Evolutionary conservation across 2,329 filamentous ascomycete genomes (phyloP), one percentile per base, ranked within the genome.

Genomic region (Cladosporium sp.): DNA sequence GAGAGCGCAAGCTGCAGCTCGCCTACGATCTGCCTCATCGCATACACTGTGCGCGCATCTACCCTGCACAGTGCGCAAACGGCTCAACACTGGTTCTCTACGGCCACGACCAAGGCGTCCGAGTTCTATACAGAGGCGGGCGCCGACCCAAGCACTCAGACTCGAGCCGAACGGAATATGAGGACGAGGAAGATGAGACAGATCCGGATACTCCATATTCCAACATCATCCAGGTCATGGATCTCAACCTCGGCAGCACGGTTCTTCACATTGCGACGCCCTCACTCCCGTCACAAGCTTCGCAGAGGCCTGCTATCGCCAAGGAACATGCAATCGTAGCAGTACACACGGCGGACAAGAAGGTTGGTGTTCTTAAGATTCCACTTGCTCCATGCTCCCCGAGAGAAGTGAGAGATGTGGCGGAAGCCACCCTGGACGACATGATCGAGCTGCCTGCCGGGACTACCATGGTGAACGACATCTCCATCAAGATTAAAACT

Each of bases 61-160:
- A 89, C 72, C 87, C 87, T 6, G 74, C 85, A 43, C 79, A 80
- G 67, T 80, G 86, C 23, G 83, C 85, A 25, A 88, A 89, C 75
- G 86, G 86, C 73, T 89, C 87, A 3, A 85, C 84, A 2, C 79
- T 89, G 66, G 79, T 89, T 53, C 71, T 89, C 14, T 88, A 87
- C 70, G 87, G 84, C 56, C 83, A 88, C 68, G 83, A 85, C 49
- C 80, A 79, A 49, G 88, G 87, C 5, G 70, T 90, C 25, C 82
- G 83, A 65, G 76, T 89, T 58, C 70, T 87, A 32, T 89, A 87
- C 87, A 81, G 85, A 75, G 86, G 86, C 51, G 87, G 87, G 4
- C 80, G 79, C 28, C 68, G 68, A 64, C 67, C 68, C 25, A 70
- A 64, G n/a, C 36, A 68, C 54, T 21, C 28, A 62, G 46, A 62